phyloP scores from a whole-genome alignment of 129 eudicot species.

The Escallonia herrerae region DNA sequence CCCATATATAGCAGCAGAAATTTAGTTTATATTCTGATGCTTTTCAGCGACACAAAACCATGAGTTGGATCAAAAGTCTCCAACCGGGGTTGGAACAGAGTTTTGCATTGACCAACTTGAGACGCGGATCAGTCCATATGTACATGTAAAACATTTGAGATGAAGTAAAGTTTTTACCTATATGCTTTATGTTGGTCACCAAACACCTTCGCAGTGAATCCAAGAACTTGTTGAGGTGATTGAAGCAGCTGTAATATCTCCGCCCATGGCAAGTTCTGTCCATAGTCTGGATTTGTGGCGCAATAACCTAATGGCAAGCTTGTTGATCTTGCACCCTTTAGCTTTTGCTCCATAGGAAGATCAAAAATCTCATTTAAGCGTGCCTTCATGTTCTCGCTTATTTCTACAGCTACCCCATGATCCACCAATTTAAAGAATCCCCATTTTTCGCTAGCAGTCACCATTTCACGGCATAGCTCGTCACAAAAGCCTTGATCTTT shows the following conservation, averaged over 20 bases:
- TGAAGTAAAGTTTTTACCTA: conserved; percentile 5
- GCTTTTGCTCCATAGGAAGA: conserved; percentile 26
- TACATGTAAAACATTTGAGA: no score
- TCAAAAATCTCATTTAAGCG: conserved; percentile 13
- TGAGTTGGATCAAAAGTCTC: no score
- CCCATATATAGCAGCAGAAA: no score
- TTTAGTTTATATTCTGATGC: no score
- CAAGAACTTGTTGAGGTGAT: conserved; percentile 13
- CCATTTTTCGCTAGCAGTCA: conserved; percentile 22
- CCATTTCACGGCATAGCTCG: conserved; percentile 13
- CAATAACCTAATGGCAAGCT: conserved; percentile 19
- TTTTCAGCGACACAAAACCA: no score
- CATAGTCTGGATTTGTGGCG: conserved; percentile 25
- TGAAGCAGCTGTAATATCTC: conserved; percentile 25
- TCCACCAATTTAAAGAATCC: conserved; percentile 21
- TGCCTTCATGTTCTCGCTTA: conserved; percentile 1
- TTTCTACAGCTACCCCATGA: conserved; percentile 18
- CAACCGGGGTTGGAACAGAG: no score
- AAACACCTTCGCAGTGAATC: conserved; percentile 12
- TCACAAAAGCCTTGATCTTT: conserved; percentile 4
- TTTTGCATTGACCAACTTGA: no score
- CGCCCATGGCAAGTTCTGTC: conserved; percentile 24
- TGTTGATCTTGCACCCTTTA: conserved; percentile 13
- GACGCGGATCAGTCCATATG: no score
- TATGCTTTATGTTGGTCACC: conserved; percentile 16